A percentile compares a stretch with the other conserved stretches of the same genome.
These are phyloP conservation scores for Lantana camara DNA, from an alignment of 257 asterid species.

Conservation along the genomic window DNA sequence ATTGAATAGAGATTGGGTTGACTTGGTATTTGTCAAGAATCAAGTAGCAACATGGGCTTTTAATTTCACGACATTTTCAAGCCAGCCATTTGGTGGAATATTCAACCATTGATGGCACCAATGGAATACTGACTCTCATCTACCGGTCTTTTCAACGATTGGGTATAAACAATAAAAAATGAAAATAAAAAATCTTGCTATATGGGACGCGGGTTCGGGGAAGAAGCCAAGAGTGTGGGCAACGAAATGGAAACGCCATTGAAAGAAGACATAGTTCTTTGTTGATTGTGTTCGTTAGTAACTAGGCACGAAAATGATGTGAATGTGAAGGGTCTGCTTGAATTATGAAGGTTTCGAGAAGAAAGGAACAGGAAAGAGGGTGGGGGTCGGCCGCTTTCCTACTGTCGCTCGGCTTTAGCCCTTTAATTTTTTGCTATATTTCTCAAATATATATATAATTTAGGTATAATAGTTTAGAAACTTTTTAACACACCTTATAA, in stretches of 20 bases:
- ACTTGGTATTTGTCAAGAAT: slow-evolving; percentile 25
- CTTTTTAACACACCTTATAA: too few species aligned
- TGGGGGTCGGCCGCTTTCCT: too few species aligned
- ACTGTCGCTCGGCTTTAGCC: too few species aligned
- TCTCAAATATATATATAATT: too few species aligned
- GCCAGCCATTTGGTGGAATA: slow-evolving; percentile 31
- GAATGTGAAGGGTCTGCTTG: neutral
- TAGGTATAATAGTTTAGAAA: too few species aligned
- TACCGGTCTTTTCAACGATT: slow-evolving; percentile 1
- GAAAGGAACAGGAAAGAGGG: neutral
- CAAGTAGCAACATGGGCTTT: neutral
- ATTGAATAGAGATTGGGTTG: slow-evolving; percentile 15
- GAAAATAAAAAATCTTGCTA: too few species aligned
- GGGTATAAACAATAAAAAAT: too few species aligned
- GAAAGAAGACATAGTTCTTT: neutral
- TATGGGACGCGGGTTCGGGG: neutral
- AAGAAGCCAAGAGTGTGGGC: neutral
- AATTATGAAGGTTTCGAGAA: slow-evolving; percentile 20
- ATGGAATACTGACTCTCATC: neutral
- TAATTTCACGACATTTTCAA: neutral
- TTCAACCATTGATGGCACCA: slow-evolving; percentile 25
- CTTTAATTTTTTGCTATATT: too few species aligned
- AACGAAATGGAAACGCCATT: neutral
- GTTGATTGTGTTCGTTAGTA: slow-evolving; percentile 21
- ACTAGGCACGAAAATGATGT: slow-evolving; percentile 3